These are phyloP conservation scores for Hypoxylon crocopeplum DNA, from an alignment of 495 filamentous ascomycete species.

Conservation along the genomic window DNA sequence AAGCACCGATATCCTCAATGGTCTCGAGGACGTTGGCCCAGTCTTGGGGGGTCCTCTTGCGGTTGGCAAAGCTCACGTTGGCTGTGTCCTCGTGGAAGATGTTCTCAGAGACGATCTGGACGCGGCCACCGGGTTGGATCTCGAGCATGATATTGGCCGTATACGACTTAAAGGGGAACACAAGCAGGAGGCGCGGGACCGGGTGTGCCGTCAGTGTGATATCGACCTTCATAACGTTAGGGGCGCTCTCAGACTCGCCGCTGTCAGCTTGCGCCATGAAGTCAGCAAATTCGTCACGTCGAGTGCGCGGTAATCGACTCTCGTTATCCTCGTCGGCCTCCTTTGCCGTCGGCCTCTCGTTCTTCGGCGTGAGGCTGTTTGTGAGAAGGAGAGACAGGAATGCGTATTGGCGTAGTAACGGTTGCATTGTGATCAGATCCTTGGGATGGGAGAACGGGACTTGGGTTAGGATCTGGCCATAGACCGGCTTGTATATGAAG, in stretches of 20 bases:
- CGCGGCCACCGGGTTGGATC: slow-evolving; percentile 66
- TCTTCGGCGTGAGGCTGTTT: slow-evolving; percentile 58
- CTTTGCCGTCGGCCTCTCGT: slow-evolving; percentile 19
- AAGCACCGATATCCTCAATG: slow-evolving; percentile 35
- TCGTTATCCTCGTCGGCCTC: slow-evolving; percentile 14
- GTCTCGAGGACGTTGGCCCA: slow-evolving; percentile 36
- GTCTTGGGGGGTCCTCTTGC: slow-evolving; percentile 8
- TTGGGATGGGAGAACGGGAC: slow-evolving; percentile 87
- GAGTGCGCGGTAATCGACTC: slow-evolving; percentile 26
- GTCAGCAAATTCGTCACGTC: slow-evolving; percentile 40
- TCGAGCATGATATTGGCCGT: slow-evolving; percentile 61
- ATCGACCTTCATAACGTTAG: slow-evolving; percentile 49
- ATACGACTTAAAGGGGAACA: slow-evolving; percentile 54
- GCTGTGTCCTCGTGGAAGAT: slow-evolving; percentile 40
- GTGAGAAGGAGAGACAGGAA: slow-evolving; percentile 69
- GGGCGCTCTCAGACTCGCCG: background rate
- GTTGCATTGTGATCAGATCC: slow-evolving; percentile 80
- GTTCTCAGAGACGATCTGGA: slow-evolving; percentile 55
- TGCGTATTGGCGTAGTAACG: slow-evolving; percentile 76
- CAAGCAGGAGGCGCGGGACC: slow-evolving; percentile 53
- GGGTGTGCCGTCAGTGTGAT: slow-evolving; percentile 55
- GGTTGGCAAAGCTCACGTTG: background rate
- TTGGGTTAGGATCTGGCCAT: slow-evolving; percentile 69
- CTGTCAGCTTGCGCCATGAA: slow-evolving; percentile 38
- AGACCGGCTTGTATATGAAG: slow-evolving; percentile 72